Evolutionary conservation across 371 early-diverging fungal species (phyloP).

Genomic region (Smittium culicis): DNA sequence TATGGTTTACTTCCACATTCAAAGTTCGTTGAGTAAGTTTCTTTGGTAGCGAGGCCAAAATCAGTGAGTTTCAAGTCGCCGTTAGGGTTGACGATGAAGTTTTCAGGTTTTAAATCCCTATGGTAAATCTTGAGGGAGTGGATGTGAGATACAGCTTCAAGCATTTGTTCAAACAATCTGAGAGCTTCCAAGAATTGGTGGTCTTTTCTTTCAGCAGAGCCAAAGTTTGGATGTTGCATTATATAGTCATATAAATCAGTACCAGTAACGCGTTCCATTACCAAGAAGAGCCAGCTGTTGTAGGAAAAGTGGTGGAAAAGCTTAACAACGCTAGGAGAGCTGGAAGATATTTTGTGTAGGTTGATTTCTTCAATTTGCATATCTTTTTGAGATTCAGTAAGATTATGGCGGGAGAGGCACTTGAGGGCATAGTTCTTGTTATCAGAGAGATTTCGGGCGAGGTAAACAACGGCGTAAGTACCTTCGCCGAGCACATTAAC

Average conservation of each 20-base stretch:
- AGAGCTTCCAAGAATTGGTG: slow-evolving; percentile 49
- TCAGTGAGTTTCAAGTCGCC: slow-evolving; percentile 52
- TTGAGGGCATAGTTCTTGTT: slow-evolving; percentile 45
- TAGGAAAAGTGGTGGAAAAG: slow-evolving; percentile 55
- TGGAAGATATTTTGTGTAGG: slow-evolving; percentile 44
- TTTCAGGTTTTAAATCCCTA: slow-evolving; percentile 87
- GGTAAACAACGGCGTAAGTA: slow-evolving; percentile 54
- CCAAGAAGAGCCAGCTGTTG: slow-evolving; percentile 49
- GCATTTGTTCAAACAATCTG: slow-evolving; percentile 62
- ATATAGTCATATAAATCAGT: slow-evolving; percentile 68
- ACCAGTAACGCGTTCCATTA: slow-evolving; percentile 62
- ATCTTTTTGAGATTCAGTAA: slow-evolving; percentile 39
- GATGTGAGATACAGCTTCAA: slow-evolving; percentile 64
- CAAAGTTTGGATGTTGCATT: slow-evolving; percentile 43
- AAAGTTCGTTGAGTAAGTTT: slow-evolving; percentile 50
- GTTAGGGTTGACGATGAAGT: slow-evolving; percentile 50
- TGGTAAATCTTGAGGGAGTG: slow-evolving; percentile 67
- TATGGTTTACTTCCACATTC: slow-evolving; percentile 58
- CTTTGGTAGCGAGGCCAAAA: slow-evolving; percentile 61
- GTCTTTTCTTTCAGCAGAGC: slow-evolving; percentile 35
- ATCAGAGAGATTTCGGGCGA: slow-evolving; percentile 36
- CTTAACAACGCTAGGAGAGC: slow-evolving; percentile 50
- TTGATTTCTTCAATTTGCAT: slow-evolving; percentile 45
- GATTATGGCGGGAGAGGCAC: slow-evolving; percentile 40
- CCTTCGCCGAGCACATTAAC: slow-evolving; percentile 48